Percentiles rank a stretch among this genome's conserved stretches.
Conservation (phyloP, 139 green algal genomes). For the Asterochloris sp. region DNA sequence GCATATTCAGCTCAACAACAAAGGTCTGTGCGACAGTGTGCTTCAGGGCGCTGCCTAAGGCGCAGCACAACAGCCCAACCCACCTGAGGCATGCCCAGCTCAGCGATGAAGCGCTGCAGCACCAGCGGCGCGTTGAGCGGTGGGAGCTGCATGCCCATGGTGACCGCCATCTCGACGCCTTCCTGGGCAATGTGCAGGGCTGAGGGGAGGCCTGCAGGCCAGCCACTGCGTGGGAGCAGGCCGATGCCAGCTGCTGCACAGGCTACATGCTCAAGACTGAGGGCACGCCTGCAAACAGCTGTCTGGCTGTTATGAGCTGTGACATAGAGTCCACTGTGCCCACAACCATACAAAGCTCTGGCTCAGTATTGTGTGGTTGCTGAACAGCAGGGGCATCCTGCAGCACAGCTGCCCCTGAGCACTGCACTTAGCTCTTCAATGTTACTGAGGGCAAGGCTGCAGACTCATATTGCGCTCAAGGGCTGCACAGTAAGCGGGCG, state of each 20-base stretch:
- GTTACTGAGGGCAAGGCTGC: too few species aligned
- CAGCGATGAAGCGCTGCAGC: neutral
- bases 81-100: constrained; percentile 11
- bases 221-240: too few species aligned
- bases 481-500: too few species aligned
- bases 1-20: too few species aligned
- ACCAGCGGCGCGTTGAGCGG: constrained; percentile 2
- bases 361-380: neutral
- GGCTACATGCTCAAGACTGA: neutral
- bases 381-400: neutral
- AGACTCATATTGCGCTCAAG: too few species aligned
- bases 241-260: too few species aligned
- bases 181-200: neutral
- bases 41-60: too few species aligned
- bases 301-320: neutral
- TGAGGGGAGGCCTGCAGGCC: constrained; percentile 3
- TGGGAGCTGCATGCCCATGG: constrained; percentile 3
- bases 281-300: neutral
- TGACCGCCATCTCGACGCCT: constrained; percentile 2
- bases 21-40: too few species aligned
- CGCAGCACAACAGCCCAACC: too few species aligned
- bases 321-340: neutral
- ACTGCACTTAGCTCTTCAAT: too few species aligned
- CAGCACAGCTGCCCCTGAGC: neutral
- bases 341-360: neutral